Percentiles rank a stretch among this genome's conserved stretches.
Evolutionary conservation across 495 filamentous ascomycete species (phyloP).

Genomic region (Letharia lupina): DNA sequence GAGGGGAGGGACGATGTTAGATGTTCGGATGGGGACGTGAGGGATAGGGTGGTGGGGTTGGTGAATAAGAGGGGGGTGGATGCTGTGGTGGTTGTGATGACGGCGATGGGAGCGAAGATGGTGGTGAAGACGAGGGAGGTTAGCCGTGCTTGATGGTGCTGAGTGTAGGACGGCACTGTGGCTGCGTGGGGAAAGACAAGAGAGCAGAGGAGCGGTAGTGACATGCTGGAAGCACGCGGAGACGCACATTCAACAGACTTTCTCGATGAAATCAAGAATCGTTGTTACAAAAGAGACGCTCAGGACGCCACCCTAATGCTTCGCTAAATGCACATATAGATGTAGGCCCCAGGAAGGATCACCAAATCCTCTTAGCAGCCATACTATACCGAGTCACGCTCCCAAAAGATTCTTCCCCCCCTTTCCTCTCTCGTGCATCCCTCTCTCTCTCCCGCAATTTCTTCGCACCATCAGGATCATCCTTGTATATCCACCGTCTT

Average conservation of each 20-base stretch:
- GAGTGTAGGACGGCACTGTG: no score
- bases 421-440: conserved; percentile 60
- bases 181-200: no score
- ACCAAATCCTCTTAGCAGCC: conserved; percentile 93
- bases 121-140: neutral
- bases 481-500: conserved; percentile 75
- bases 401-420: conserved; percentile 51
- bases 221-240: no score
- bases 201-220: no score
- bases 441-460: conserved; percentile 64
- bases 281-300: neutral
- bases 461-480: conserved; percentile 64
- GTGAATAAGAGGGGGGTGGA: neutral
- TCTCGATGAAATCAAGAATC: neutral
- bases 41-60: no score
- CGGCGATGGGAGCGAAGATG: neutral
- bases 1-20: no score
- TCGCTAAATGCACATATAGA: conserved; percentile 8
- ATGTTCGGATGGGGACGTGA: no score
- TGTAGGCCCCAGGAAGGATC: conserved; percentile 15
- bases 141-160: no score
- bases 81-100: neutral
- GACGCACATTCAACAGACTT: neutral
- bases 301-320: conserved; percentile 1
- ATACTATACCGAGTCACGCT: conserved; percentile 80